phyloP scores from a whole-genome alignment of 495 filamentous ascomycete genomes.

The Annulohypoxylon maeteangense region DNA sequence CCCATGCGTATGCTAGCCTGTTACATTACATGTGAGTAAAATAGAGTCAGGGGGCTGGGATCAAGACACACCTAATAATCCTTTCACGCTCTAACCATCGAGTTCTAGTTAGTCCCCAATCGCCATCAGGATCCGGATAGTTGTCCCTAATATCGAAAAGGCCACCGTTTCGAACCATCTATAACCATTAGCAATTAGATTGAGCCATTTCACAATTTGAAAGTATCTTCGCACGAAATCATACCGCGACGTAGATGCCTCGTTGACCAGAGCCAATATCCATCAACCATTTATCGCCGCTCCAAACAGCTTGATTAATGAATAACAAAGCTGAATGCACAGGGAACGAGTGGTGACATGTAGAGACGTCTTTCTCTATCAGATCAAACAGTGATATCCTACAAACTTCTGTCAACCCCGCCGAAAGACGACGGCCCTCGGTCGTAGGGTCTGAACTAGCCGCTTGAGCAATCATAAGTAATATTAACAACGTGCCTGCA shows the following conservation, averaged over 20 bases:
- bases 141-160: constrained; percentile 12
- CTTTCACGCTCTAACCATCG: constrained; percentile 20
- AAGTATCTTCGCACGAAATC: not conserved
- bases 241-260: constrained; percentile 19
- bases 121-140: constrained; percentile 5
- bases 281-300: constrained; percentile 26
- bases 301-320: constrained; percentile 22
- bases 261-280: constrained; percentile 20
- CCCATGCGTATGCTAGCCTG: constrained; percentile 24
- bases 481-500: constrained; percentile 12
- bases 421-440: constrained; percentile 18
- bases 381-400: constrained; percentile 22
- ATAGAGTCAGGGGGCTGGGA: not conserved
- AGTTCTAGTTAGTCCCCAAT: not conserved
- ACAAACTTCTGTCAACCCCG: constrained; percentile 22
- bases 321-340: constrained; percentile 16
- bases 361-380: constrained; percentile 22
- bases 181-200: not conserved
- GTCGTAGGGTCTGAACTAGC: constrained; percentile 22
- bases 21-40: not conserved
- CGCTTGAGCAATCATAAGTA: constrained; percentile 22
- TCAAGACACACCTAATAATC: constrained; percentile 4
- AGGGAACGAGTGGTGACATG: constrained; percentile 8
- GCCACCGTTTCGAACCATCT: constrained; percentile 23
- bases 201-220: not conserved